These are phyloP conservation scores for Saururus chinensis DNA, from an alignment of 164 flowering plant species.

Conservation along the genomic window DNA sequence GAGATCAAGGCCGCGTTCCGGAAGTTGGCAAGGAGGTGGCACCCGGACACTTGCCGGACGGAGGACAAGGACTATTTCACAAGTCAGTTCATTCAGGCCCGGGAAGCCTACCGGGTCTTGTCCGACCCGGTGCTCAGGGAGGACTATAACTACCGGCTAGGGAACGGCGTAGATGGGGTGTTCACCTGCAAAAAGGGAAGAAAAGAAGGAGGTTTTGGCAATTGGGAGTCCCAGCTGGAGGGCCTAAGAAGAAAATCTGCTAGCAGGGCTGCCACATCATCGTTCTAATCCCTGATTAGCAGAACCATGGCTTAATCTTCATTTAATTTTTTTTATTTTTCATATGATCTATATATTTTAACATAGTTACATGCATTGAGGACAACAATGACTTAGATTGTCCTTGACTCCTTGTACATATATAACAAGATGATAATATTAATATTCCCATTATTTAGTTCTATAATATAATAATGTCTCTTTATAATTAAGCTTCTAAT, in stretches of 20 bases:
- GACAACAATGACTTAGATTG: too few species aligned
- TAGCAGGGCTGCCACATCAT: background rate
- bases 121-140: conserved; percentile 9
- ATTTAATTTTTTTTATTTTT: too few species aligned
- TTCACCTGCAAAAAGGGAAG: background rate
- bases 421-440: too few species aligned
- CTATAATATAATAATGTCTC: too few species aligned
- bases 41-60: conserved; percentile 9
- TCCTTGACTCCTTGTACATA: too few species aligned
- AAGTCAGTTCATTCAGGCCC: conserved; percentile 5
- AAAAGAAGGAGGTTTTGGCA: conserved; percentile 2
- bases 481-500: too few species aligned
- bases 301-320: background rate
- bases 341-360: too few species aligned
- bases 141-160: conserved; percentile 7
- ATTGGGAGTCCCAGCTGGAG: conserved; percentile 12
- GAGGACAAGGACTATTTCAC: background rate
- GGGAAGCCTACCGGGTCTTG: conserved; percentile 8
- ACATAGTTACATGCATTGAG: too few species aligned
- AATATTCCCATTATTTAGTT: too few species aligned
- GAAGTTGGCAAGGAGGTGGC: conserved; percentile 5
- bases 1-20: conserved; percentile 13
- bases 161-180: background rate
- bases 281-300: too few species aligned
- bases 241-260: background rate